Conservation (phyloP, 768 basidiomycete genomes). For the Rubroboletus satanas region DNA sequence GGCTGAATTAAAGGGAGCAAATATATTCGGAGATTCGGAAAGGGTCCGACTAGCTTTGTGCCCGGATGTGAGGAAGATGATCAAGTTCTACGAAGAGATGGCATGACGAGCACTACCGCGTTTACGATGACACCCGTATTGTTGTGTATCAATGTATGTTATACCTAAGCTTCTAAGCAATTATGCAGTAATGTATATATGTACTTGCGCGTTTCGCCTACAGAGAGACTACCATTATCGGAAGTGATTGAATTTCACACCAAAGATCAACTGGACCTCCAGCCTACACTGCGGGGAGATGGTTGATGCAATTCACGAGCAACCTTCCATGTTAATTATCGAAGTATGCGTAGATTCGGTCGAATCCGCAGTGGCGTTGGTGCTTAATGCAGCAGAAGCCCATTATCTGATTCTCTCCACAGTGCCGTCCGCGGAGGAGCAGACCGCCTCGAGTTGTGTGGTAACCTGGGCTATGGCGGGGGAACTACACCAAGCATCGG, state of each 20-base stretch:
- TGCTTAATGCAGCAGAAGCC: constrained; percentile 4
- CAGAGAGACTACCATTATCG: constrained; percentile 1
- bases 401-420: constrained; percentile 6
- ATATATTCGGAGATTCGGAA: constrained; percentile 56
- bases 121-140: not conserved
- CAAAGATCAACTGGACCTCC: not conserved
- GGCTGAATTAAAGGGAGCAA: constrained; percentile 50
- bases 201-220: not conserved
- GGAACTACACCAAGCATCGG: constrained; percentile 84
- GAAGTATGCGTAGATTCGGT: constrained; percentile 80
- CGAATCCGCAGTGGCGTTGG: constrained; percentile 64
- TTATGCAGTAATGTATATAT: not conserved
- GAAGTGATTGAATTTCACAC: not conserved
- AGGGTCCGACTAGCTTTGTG: constrained; percentile 66
- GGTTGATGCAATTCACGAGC: constrained; percentile 1
- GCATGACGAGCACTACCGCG: constrained; percentile 7
- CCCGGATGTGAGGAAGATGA: constrained; percentile 55
- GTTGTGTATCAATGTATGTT: not conserved
- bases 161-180: not conserved
- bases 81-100: constrained; percentile 55
- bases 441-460: constrained; percentile 74
- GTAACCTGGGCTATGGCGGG: constrained; percentile 66
- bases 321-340: constrained; percentile 22
- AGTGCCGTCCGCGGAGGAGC: constrained; percentile 73
- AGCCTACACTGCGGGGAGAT: constrained; percentile 1